These are phyloP conservation scores for Lepidopterella palustris DNA, from an alignment of 495 filamentous ascomycete species.

Conservation along the genomic window DNA sequence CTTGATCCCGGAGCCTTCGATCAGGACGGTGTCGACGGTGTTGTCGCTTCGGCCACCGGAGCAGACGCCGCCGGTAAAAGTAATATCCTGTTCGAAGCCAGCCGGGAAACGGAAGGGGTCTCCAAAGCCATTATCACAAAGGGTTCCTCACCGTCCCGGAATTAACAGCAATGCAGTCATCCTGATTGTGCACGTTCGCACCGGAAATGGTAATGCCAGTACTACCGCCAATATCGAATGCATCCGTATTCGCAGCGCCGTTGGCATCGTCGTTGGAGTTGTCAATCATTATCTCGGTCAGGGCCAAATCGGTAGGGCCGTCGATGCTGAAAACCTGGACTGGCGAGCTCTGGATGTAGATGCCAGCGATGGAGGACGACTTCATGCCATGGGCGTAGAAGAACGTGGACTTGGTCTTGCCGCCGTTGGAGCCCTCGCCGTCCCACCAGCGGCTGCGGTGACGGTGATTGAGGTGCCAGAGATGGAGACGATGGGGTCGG, in stretches of 20 bases:
- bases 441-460: constrained; percentile 48
- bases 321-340: constrained; percentile 58
- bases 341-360: not conserved
- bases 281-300: constrained; percentile 53
- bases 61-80: constrained; percentile 29
- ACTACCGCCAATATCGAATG: constrained; percentile 52
- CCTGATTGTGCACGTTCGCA: constrained; percentile 26
- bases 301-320: constrained; percentile 42
- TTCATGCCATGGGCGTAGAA: constrained; percentile 41
- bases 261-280: constrained; percentile 50
- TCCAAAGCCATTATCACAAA: no score
- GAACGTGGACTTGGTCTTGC: constrained; percentile 54
- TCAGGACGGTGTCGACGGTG: constrained; percentile 50
- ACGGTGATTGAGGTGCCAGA: constrained; percentile 43
- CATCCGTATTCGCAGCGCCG: constrained; percentile 56
- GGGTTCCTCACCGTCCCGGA: no score
- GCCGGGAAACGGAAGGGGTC: no score
- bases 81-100: no score
- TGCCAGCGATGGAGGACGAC: not conserved
- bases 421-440: constrained; percentile 47
- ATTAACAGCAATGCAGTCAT: constrained; percentile 29
- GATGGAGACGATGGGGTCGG: constrained; percentile 46
- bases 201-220: constrained; percentile 40
- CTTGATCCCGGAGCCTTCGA: constrained; percentile 46
- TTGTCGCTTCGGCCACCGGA: constrained; percentile 49